Evolutionary conservation across 768 basidiomycete genomes (phyloP).

Genomic region (Steccherinum ochraceum): DNA sequence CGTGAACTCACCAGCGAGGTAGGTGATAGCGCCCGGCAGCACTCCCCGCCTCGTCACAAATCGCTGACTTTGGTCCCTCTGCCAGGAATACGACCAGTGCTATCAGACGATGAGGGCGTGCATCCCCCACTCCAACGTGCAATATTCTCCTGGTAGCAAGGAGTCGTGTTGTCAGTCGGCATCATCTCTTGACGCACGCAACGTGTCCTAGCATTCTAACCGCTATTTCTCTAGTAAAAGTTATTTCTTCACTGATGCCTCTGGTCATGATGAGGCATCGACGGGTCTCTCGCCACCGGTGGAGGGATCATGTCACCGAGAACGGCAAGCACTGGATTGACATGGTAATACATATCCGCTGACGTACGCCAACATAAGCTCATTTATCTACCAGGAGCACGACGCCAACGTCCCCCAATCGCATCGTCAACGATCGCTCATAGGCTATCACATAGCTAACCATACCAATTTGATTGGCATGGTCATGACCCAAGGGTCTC

Average conservation of each 20-base stretch:
- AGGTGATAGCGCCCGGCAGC: constrained; percentile 17
- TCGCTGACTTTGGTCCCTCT: neutral
- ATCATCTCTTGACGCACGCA: neutral
- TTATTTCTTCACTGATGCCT: constrained; percentile 70
- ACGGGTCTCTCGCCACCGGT: constrained; percentile 68
- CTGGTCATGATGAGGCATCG: constrained; percentile 84
- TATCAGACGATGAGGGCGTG: constrained; percentile 55
- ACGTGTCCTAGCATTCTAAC: neutral
- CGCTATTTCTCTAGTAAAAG: constrained; percentile 33
- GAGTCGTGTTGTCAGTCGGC: constrained; percentile 60
- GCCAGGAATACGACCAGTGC: constrained; percentile 70
- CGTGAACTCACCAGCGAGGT: constrained; percentile 66
- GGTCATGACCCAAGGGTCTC: constrained; percentile 77
- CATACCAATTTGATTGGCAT: constrained; percentile 72
- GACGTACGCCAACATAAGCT: constrained; percentile 2
- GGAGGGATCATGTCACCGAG: constrained; percentile 55
- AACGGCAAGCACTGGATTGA: constrained; percentile 82
- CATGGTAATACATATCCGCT: constrained; percentile 38
- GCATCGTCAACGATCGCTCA: constrained; percentile 65
- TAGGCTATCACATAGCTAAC: constrained; percentile 70
- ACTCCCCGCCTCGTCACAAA: neutral
- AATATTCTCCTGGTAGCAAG: constrained; percentile 48
- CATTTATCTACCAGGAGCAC: constrained; percentile 31
- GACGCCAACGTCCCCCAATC: constrained; percentile 56
- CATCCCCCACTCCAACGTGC: constrained; percentile 48